Conservation (phyloP, 2,329 filamentous ascomycete genomes). For the Pezicula radicicola region DNA sequence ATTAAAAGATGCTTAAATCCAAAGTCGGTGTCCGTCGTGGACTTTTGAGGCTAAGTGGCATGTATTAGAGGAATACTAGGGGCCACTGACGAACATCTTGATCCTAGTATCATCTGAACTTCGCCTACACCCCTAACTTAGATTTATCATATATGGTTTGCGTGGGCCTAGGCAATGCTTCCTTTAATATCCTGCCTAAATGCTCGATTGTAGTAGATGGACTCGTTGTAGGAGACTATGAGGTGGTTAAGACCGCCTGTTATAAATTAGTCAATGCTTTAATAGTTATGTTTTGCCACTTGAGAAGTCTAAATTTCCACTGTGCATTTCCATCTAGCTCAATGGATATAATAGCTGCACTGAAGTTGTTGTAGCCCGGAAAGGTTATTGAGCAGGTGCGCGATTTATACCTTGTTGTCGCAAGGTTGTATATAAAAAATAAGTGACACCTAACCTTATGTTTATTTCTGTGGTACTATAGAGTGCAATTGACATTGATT, state of each 20-base stretch:
- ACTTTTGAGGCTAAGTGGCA: background rate
- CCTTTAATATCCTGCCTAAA: slow-evolving; percentile 79
- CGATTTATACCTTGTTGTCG: too few species aligned
- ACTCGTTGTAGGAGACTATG: slow-evolving; percentile 83
- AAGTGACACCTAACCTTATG: too few species aligned
- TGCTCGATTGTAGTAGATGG: slow-evolving; percentile 72
- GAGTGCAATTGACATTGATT: too few species aligned
- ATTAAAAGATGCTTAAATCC: too few species aligned
- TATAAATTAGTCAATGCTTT: slow-evolving; percentile 15
- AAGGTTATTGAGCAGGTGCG: too few species aligned
- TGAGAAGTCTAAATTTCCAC: too few species aligned
- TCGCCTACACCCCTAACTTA: background rate
- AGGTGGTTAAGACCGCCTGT: slow-evolving; percentile 77
- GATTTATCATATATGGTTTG: slow-evolving; percentile 51
- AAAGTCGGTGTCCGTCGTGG: background rate
- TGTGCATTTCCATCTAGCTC: too few species aligned
- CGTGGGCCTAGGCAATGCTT: slow-evolving; percentile 76
- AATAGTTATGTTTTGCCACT: too few species aligned
- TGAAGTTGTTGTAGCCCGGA: too few species aligned
- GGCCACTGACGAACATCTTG: background rate
- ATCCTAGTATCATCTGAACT: background rate
- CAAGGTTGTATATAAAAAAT: too few species aligned
- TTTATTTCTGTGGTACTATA: too few species aligned
- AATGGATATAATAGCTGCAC: too few species aligned
- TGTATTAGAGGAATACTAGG: background rate